Base-by-base conservation (phyloP, 257 asterid species). In the Capsicum chinense region DNA sequence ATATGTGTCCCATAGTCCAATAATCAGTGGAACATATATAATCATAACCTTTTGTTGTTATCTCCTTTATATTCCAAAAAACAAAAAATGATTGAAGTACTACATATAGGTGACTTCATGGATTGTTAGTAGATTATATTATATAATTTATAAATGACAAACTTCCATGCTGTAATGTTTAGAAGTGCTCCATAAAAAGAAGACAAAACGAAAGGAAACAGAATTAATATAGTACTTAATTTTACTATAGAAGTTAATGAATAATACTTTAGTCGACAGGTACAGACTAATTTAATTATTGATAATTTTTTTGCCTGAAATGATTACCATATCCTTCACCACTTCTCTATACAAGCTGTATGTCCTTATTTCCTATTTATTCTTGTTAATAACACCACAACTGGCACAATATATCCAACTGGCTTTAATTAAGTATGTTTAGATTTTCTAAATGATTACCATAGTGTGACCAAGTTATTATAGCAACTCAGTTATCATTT, bases 1-100 rank as follows among this genome's bases (percentile, higher is more conserved):
- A 91, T 48, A 70, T 48, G 78, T 48, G 16, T 5, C 62, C 57
- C 39, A 74, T 42, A 19, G 21, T 74, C 50, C 4, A 74, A 74
- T 50, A 19, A 14, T 50, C 62, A 19, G 44, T 44, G 8, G 62
- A 57, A 4, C 12, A n/a, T 26, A 26, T 26, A 26, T 17, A 60
- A 8, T 57, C n/a, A 60, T 17, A n/a, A n/a, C 5, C 7, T 26
- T 63, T 10, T 63, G 48, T 44, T 44, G 6, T 44, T 44, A 44
- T 44, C 6, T 44, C 48, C 48, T 44, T 44, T 44, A 44, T 2
- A 19, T 39, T 39, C 44, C 44, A 39, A 39, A 39, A 39, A 39
- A 39, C 44, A 39, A 66, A 83, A 50, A 9, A 17, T 44, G 0
- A 14, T 16, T 50, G 2, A 1, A 10, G n/a, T 64, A 26, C 16